Evolutionary conservation across 129 eudicot genomes (phyloP).

Genomic region (Pulicaria dysenterica): DNA sequence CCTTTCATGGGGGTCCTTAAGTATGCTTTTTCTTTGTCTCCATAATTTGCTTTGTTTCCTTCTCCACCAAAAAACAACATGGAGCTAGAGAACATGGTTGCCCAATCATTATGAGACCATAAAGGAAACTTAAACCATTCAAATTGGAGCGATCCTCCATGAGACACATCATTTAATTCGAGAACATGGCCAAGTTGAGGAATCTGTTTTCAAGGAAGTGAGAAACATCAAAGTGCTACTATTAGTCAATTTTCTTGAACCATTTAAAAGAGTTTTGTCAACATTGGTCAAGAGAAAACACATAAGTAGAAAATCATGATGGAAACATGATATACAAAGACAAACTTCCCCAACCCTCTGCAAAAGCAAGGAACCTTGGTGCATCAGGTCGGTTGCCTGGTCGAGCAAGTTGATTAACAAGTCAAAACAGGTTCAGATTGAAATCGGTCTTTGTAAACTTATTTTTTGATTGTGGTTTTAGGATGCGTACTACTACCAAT

Average conservation of each 20-base stretch:
- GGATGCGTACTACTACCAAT: too few relatives aligned
- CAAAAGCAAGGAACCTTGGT: background rate
- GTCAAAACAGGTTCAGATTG: background rate
- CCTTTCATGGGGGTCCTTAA: slow-evolving; percentile 44
- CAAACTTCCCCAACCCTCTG: background rate
- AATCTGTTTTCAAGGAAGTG: slow-evolving; percentile 31
- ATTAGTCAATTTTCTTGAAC: slow-evolving; percentile 1
- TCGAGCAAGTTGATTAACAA: background rate
- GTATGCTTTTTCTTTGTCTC: slow-evolving; percentile 38
- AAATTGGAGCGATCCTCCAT: slow-evolving; percentile 46
- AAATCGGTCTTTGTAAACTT: too few relatives aligned
- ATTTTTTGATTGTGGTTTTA: too few relatives aligned
- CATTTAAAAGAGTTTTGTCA: slow-evolving; percentile 1
- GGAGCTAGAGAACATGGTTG: slow-evolving; percentile 42
- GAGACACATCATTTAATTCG: slow-evolving; percentile 43
- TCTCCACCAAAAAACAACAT: slow-evolving; percentile 64
- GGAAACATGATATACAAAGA: background rate
- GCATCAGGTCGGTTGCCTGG: background rate
- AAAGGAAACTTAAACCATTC: slow-evolving; percentile 51
- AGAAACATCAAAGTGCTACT: slow-evolving; percentile 7
- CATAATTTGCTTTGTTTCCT: slow-evolving; percentile 36
- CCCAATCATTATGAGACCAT: slow-evolving; percentile 57
- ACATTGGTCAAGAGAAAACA: background rate
- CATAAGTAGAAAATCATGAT: background rate
- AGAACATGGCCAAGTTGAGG: slow-evolving; percentile 43